Evolutionary conservation across 2,329 filamentous ascomycete genomes (phyloP).

Genomic region (Fusarium kyushuense): DNA sequence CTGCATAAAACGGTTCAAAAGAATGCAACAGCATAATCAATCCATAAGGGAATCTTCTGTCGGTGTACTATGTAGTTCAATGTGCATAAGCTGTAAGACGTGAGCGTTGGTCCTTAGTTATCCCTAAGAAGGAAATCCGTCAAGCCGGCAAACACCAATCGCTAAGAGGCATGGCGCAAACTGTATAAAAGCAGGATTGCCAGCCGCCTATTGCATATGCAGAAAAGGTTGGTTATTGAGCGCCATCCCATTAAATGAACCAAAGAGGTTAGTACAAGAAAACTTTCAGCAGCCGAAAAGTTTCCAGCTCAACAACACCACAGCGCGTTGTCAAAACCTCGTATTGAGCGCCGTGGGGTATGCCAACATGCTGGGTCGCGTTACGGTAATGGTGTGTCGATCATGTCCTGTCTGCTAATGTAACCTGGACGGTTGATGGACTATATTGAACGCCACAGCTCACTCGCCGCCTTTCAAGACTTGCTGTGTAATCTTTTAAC

Average conservation of each 20-base stretch:
- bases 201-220: conserved; percentile 8
- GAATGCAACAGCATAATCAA: conserved; percentile 22
- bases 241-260: conserved; percentile 13
- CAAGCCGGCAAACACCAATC: conserved; percentile 19
- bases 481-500: conserved; percentile 25
- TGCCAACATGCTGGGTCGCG: conserved; percentile 32
- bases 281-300: conserved; percentile 15
- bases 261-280: conserved; percentile 25
- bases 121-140: conserved; percentile 6
- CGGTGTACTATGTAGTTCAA: conserved; percentile 8
- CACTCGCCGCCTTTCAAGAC: conserved; percentile 13
- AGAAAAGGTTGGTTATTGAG: conserved; percentile 25
- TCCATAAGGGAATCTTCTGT: conserved; percentile 1
- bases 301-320: conserved; percentile 19
- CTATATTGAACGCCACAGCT: conserved; percentile 35
- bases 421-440: conserved; percentile 33
- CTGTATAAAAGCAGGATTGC: conserved; percentile 13
- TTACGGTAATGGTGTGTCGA: conserved; percentile 28
- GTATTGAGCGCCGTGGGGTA: conserved; percentile 33
- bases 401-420: conserved; percentile 31
- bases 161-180: conserved; percentile 6
- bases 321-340: conserved; percentile 28
- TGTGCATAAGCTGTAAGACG: conserved; percentile 32
- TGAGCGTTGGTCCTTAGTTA: conserved; percentile 25
- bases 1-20: conserved; percentile 15